phyloP scores from a whole-genome alignment of 495 filamentous ascomycete species.

The Neurospora sp. region DNA sequence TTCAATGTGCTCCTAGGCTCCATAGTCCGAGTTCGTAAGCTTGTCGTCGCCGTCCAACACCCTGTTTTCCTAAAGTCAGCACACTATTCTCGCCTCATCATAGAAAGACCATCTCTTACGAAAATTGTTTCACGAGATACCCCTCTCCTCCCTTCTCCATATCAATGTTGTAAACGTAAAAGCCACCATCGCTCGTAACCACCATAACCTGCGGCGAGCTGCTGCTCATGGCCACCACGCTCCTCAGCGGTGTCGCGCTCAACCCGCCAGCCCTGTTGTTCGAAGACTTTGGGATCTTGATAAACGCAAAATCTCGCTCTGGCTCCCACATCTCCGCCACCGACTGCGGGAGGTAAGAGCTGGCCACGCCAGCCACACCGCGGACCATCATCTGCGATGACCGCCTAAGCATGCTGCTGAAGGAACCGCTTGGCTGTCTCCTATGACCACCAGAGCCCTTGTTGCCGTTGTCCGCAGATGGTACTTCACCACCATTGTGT shows the following conservation, averaged over 20 bases:
- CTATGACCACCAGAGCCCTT: conserved; percentile 16
- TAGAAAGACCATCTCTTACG: conserved; percentile 42
- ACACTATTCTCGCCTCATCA: not conserved
- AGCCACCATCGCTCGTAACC: conserved; percentile 88
- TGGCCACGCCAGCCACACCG: conserved; percentile 75
- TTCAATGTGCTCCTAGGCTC: conserved; percentile 11
- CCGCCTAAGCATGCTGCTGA: conserved; percentile 87
- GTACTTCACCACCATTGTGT: conserved; percentile 28
- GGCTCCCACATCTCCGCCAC: conserved; percentile 98
- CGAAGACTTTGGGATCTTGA: conserved; percentile 71
- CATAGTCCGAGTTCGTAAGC: conserved; percentile 34
- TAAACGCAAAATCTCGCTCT: conserved; percentile 86
- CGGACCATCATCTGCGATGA: conserved; percentile 94
- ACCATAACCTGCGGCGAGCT: conserved; percentile 95
- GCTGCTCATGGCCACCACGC: conserved; percentile 91
- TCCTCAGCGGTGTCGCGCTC: conserved; percentile 41
- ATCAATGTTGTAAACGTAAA: conserved; percentile 91
- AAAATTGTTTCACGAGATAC: conserved; percentile 77
- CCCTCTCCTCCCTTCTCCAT: conserved; percentile 95
- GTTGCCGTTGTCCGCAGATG: conserved; percentile 24
- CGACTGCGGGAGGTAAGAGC: conserved; percentile 80
- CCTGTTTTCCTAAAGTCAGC: conserved; percentile 20
- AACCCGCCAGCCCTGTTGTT: conserved; percentile 23
- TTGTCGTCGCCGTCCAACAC: conserved; percentile 43
- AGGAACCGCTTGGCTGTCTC: conserved; percentile 48